phyloP scores from a whole-genome alignment of 2,329 filamentous ascomycete species.

The Immersiporthe knoxdaviesiana region DNA sequence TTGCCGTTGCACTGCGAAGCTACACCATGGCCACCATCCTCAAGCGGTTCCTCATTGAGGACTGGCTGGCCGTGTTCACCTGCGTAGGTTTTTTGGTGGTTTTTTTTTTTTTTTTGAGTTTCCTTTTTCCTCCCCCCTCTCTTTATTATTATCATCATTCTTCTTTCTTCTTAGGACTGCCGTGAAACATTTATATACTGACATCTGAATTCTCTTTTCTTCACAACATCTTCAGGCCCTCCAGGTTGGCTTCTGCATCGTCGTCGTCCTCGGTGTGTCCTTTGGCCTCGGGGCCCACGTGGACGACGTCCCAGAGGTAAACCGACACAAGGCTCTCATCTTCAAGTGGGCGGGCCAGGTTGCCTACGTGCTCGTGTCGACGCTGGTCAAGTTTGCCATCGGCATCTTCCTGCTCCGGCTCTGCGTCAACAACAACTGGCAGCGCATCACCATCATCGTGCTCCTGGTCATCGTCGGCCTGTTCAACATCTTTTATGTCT shows the following conservation, averaged over 20 bases:
- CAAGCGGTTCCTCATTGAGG: constrained; percentile 28
- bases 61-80: constrained; percentile 28
- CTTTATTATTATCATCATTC: too few species aligned
- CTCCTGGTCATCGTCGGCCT: constrained; percentile 38
- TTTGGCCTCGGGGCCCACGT: constrained; percentile 28
- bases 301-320: constrained; percentile 18
- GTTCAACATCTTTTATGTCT: constrained; percentile 42
- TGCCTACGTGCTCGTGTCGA: constrained; percentile 44
- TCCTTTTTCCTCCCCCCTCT: too few species aligned
- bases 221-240: constrained; percentile 12
- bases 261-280: constrained; percentile 25
- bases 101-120: not conserved
- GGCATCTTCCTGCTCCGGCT: constrained; percentile 46
- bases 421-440: constrained; percentile 37
- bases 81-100: constrained; percentile 14
- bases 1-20: constrained; percentile 25
- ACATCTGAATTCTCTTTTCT: not conserved
- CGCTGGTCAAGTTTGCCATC: constrained; percentile 44
- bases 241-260: constrained; percentile 23
- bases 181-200: not conserved
- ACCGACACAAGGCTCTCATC: constrained; percentile 26
- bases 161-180: not conserved
- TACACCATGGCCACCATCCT: constrained; percentile 28
- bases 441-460: constrained; percentile 40
- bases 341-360: constrained; percentile 43